phyloP scores from a whole-genome alignment of 768 basidiomycete genomes.

The Tylopilus subfusipes region DNA sequence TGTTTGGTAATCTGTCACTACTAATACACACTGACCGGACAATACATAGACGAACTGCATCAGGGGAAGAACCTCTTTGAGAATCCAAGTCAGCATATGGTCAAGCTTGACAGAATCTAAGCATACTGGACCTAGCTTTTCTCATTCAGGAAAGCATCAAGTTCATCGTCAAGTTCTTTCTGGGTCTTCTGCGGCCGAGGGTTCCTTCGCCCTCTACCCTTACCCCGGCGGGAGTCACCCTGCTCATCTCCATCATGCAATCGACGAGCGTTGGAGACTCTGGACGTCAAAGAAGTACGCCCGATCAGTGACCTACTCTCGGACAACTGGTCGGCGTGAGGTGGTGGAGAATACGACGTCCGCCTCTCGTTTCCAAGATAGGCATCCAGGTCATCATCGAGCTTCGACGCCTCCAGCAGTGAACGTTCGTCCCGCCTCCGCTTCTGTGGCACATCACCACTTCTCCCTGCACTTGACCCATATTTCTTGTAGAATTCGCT shows the following conservation, averaged over 20 bases:
- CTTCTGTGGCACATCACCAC: conserved; percentile 39
- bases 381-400: conserved; percentile 68
- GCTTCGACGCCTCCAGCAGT: conserved; percentile 37
- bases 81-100: conserved; percentile 2
- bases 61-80: not conserved
- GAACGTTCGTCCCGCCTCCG: conserved; percentile 35
- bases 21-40: conserved; percentile 1
- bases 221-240: conserved; percentile 26
- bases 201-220: conserved; percentile 37
- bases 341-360: conserved; percentile 41
- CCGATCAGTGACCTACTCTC: conserved; percentile 53
- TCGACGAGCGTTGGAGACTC: conserved; percentile 17
- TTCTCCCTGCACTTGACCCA: conserved; percentile 62
- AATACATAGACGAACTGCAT: not conserved
- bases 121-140: conserved; percentile 34
- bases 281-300: conserved; percentile 42
- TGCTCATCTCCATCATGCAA: conserved; percentile 22
- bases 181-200: conserved; percentile 54
- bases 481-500: conserved; percentile 81
- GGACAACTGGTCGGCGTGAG: conserved; percentile 59
- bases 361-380: conserved; percentile 53
- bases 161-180: conserved; percentile 78
- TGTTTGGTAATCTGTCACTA: conserved; percentile 4
- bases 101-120: not conserved
- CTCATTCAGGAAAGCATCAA: conserved; percentile 71